Evolutionary conservation across 345 rosid genomes (phyloP).

Genomic region (Salix brachista): DNA sequence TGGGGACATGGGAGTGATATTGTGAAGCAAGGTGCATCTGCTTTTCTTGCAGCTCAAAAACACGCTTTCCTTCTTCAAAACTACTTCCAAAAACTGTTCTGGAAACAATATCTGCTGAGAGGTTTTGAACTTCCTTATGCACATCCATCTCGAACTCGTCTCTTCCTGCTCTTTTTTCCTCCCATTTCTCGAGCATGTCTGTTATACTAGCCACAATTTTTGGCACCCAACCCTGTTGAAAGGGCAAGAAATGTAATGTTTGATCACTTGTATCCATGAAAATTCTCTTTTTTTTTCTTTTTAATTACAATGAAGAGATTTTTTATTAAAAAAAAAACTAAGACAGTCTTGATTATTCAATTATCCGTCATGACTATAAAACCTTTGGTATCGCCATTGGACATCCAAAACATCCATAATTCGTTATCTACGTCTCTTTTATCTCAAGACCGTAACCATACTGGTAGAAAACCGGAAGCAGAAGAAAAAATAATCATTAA

Average conservation of each 20-base stretch:
- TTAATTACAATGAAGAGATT: too few species aligned
- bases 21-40: slow-evolving; percentile 52
- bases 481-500: too few species aligned
- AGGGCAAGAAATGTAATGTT: neutral
- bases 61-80: slow-evolving; percentile 64
- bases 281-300: too few species aligned
- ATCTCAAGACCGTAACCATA: too few species aligned
- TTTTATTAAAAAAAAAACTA: too few species aligned
- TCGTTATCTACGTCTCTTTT: too few species aligned
- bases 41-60: slow-evolving; percentile 67
- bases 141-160: slow-evolving; percentile 67
- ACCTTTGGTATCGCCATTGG: too few species aligned
- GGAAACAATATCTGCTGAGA: slow-evolving; percentile 72
- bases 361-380: too few species aligned
- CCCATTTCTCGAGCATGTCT: slow-evolving; percentile 63
- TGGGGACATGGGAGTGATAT: slow-evolving; percentile 53
- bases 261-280: neutral
- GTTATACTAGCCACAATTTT: slow-evolving; percentile 50
- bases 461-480: too few species aligned
- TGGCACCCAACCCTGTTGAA: slow-evolving; percentile 58
- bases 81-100: slow-evolving; percentile 81
- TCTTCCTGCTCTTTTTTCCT: slow-evolving; percentile 46
- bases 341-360: too few species aligned
- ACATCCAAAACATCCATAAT: too few species aligned
- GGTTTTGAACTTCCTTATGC: slow-evolving; percentile 52